Evolutionary conservation across 139 green algal species (phyloP), one percentile per base, ranked within the genome.

Genomic region (Chlamydomonas schloesseri): DNA sequence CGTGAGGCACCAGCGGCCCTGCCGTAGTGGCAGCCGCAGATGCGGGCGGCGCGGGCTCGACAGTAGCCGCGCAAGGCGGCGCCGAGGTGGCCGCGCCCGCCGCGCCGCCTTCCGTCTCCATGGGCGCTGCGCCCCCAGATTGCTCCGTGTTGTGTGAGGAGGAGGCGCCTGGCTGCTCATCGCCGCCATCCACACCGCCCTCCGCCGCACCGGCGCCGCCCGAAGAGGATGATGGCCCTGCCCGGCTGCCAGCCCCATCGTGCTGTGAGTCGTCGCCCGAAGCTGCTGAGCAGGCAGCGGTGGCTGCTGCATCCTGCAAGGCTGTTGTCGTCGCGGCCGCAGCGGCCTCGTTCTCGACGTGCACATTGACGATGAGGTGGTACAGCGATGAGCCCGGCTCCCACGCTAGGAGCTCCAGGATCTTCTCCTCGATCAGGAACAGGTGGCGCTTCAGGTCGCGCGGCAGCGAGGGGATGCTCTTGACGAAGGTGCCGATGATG

Each of bases 401-500:
- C 95, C 95, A 98, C 1, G 93, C 95, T 57, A 96, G 87, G 21
- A 46, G 76, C 83, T 98, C 95, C 21, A 98, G 37, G 50, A 96
- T 93, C 46, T 81, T 84, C 86, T 97, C 94, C 73, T 98, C 94
- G 23, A 98, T 90, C 29, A 82, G 60, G 69, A 94, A 92, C 70
- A 98, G 71, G 88, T 98, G 95, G 15, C 92, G 91, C 83, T 95
- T 95, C 15, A 98, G 75, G 67, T 96, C 94, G 33, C 85, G 67
- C 11, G 93, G 93, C 84, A 97, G 29, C 3, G 34, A 71, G 1
- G 88, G 73, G 65, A 93, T 68, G 67, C 92, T 77, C 29, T 78
- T 84, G 3, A 97, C 91, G 79, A 98, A 96, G 0, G 88, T 65
- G 21, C 93, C 88, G 36, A 97, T 89, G 26, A 96, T 84, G 88